Percentiles rank a stretch among this genome's conserved stretches.
Evolutionary conservation across 2,329 filamentous ascomycete genomes (phyloP).

Genomic region (Aspergillus sp.): DNA sequence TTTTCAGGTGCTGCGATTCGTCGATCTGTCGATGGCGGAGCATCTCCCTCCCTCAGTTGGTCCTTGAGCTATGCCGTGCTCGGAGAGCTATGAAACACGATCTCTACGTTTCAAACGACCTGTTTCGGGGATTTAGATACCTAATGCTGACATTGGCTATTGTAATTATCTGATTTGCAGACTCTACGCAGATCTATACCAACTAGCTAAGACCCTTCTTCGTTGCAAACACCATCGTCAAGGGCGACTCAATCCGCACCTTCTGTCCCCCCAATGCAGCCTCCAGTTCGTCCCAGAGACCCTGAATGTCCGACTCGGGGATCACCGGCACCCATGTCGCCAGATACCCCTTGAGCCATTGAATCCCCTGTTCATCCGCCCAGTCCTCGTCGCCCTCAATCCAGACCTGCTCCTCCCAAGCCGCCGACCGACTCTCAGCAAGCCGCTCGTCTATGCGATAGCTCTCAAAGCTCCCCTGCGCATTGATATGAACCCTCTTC

Average conservation of each 20-base stretch:
- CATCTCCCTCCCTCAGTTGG: too few species aligned
- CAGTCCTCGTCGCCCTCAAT: neutral
- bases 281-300: neutral
- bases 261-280: neutral
- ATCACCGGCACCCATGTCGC: neutral
- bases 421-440: neutral
- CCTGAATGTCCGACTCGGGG: neutral
- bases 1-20: too few species aligned
- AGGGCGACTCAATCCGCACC: neutral
- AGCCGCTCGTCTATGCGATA: neutral
- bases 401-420: neutral
- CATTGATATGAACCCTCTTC: neutral
- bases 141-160: too few species aligned
- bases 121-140: too few species aligned
- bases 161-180: too few species aligned
- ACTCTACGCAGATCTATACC: too few species aligned
- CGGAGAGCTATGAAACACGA: too few species aligned
- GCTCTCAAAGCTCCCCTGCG: neutral
- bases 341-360: neutral
- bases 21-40: too few species aligned
- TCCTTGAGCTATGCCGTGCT: too few species aligned
- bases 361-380: neutral
- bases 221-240: neutral
- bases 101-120: too few species aligned
- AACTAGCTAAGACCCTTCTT: neutral